Evolutionary conservation across 1,284 basidiomycete species (phyloP).

Genomic region (Cerioporus squamosus): DNA sequence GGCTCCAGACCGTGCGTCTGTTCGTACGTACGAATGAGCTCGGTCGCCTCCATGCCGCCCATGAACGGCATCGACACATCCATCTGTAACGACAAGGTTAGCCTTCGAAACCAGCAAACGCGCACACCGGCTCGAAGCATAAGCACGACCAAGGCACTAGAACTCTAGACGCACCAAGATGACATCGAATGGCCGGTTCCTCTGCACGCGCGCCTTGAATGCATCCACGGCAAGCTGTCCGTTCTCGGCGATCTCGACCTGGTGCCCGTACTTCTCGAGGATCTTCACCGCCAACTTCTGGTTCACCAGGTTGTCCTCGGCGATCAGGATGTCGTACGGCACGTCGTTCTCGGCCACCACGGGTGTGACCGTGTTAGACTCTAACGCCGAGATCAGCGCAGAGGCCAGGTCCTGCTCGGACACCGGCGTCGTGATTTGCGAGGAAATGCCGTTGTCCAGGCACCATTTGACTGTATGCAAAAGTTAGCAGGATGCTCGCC

Average conservation of each 20-base stretch:
- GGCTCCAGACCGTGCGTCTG: constrained; percentile 70
- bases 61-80: constrained; percentile 98
- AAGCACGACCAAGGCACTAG: too few species aligned
- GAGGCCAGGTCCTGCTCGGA: constrained; percentile 89
- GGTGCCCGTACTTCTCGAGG: constrained; percentile 95
- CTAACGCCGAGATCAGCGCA: constrained; percentile 92
- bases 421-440: constrained; percentile 91
- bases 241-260: constrained; percentile 97
- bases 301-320: constrained; percentile 98
- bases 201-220: constrained; percentile 79
- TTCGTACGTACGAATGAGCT: constrained; percentile 84
- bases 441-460: constrained; percentile 88
- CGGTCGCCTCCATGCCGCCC: constrained; percentile 92
- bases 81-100: constrained; percentile 63
- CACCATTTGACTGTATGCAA: constrained; percentile 81
- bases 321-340: constrained; percentile 92
- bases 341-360: constrained; percentile 82
- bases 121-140: neutral
- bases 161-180: constrained; percentile 66
- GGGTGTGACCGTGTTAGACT: constrained; percentile 88
- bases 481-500: constrained; percentile 7
- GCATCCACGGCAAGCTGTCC: constrained; percentile 91
- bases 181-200: constrained; percentile 81
- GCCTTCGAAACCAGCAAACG: neutral
- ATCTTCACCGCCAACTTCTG: constrained; percentile 98